These are phyloP conservation scores for Wickerhamomyces sp. DNA, from an alignment of 1,139 yeast genomes.

Conservation along the genomic window DNA sequence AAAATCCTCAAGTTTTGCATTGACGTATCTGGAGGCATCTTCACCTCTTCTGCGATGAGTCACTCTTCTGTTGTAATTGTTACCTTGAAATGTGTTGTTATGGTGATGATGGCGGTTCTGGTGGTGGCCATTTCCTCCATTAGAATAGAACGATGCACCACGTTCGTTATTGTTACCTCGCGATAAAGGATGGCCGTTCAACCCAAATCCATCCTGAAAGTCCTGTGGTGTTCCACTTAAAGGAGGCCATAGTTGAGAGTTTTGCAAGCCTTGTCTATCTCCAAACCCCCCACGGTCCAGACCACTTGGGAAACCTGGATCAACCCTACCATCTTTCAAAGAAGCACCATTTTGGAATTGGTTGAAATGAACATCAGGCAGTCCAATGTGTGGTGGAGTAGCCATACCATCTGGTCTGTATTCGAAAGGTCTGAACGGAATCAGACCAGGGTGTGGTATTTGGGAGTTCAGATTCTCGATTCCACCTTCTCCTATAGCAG, in stretches of 20 bases:
- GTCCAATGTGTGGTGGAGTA: conserved; percentile 13
- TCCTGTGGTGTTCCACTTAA: conserved; percentile 28
- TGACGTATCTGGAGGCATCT: conserved; percentile 40
- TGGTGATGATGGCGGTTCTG: conserved; percentile 11
- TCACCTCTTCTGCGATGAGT: conserved; percentile 32
- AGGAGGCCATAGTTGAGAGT: conserved; percentile 25
- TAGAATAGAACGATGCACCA: conserved; percentile 17
- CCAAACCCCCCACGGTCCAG: conserved; percentile 6
- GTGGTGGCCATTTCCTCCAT: conserved; percentile 11
- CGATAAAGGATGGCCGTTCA: conserved; percentile 8
- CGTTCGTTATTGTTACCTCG: conserved; percentile 15
- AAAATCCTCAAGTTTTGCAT: conserved; percentile 61
- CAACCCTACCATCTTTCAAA: conserved; percentile 9
- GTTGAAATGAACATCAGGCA: conserved; percentile 5
- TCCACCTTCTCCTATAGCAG: conserved; percentile 7
- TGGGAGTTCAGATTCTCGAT: conserved; percentile 14
- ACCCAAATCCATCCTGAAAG: conserved; percentile 21
- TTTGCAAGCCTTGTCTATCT: conserved; percentile 15
- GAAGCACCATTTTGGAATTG: conserved; percentile 5
- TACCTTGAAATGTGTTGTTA: conserved; percentile 7
- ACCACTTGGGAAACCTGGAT: conserved; percentile 9
- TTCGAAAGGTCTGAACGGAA: conserved; percentile 22
- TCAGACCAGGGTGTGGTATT: conserved; percentile 23
- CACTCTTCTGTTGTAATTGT: conserved; percentile 16
- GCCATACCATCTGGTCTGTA: conserved; percentile 20